Percentiles rank a stretch among this genome's conserved stretches.
Evolutionary conservation across 2,329 filamentous ascomycete genomes (phyloP).

Genomic region (Elsinoe perseae): DNA sequence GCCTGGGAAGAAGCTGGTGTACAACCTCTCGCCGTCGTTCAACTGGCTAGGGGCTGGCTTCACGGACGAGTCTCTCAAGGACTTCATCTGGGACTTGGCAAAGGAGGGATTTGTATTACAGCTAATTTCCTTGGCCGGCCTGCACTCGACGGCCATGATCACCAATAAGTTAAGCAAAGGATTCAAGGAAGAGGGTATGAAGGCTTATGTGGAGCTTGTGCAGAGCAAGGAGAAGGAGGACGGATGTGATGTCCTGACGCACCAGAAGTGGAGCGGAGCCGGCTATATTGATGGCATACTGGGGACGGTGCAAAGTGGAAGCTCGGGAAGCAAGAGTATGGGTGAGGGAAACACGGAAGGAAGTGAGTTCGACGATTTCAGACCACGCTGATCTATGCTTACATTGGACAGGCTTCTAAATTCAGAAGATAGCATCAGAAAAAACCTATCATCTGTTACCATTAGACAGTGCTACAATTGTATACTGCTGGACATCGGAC

Average conservation of each 20-base stretch:
- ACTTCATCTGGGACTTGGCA: slow-evolving; percentile 94
- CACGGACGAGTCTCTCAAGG: slow-evolving; percentile 69
- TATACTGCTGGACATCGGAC: too few relatives aligned
- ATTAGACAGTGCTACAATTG: too few relatives aligned
- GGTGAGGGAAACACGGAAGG: slow-evolving; percentile 86
- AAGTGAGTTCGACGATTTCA: neutral
- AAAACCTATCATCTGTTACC: neutral
- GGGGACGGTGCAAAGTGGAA: slow-evolving; percentile 84
- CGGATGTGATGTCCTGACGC: slow-evolving; percentile 84
- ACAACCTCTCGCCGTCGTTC: slow-evolving; percentile 94
- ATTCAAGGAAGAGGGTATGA: slow-evolving; percentile 90
- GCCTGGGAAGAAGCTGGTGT: slow-evolving; percentile 83
- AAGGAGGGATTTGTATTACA: slow-evolving; percentile 68
- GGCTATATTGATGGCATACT: slow-evolving; percentile 80
- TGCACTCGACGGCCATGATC: slow-evolving; percentile 57
- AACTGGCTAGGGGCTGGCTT: slow-evolving; percentile 99
- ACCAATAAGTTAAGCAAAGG: slow-evolving; percentile 66
- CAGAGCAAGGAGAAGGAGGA: slow-evolving; percentile 85
- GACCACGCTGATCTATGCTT: neutral
- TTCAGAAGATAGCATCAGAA: neutral
- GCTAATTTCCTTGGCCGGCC: slow-evolving; percentile 55
- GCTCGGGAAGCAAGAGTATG: slow-evolving; percentile 85
- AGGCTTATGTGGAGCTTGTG: slow-evolving; percentile 91
- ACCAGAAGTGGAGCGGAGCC: slow-evolving; percentile 79
- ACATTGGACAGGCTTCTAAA: neutral